Evolutionary conservation across 1,139 yeast genomes (phyloP).

Genomic region (Candida sp.): DNA sequence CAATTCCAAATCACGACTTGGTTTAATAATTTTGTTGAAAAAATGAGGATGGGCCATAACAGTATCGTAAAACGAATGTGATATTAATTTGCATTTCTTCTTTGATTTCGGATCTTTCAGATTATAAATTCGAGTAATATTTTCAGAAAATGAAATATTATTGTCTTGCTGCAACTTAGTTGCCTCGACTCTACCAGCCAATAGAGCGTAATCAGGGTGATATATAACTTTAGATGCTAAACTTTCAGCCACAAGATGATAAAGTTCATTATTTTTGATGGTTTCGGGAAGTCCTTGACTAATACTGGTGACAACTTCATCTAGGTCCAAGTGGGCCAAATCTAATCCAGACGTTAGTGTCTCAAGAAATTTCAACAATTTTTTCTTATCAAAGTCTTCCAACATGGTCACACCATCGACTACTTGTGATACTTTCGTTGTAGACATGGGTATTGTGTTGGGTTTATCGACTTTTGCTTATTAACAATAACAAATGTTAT

Average conservation of each 20-base stretch:
- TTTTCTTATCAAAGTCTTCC: constrained; percentile 11
- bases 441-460: neutral
- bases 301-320: constrained; percentile 19
- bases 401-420: constrained; percentile 5
- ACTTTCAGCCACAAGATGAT: constrained; percentile 39
- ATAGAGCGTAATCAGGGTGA: constrained; percentile 44
- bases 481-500: neutral
- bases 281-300: constrained; percentile 29
- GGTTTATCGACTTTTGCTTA: neutral
- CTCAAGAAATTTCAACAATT: constrained; percentile 13
- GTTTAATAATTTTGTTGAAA: constrained; percentile 34
- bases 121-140: constrained; percentile 19
- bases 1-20: constrained; percentile 36
- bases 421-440: constrained; percentile 1
- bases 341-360: constrained; percentile 18
- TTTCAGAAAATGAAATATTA: constrained; percentile 29
- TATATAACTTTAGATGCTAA: constrained; percentile 42
- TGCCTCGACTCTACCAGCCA: constrained; percentile 48
- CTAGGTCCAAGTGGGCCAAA: constrained; percentile 15
- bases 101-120: constrained; percentile 9
- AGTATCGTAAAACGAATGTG: constrained; percentile 24
- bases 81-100: constrained; percentile 14
- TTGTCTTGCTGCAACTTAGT: constrained; percentile 25
- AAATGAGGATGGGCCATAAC: constrained; percentile 27
- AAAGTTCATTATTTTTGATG: constrained; percentile 28